Percentiles rank a stretch among this genome's conserved stretches.
Evolutionary conservation across 176 grass and related monocot species (phyloP).

Genomic region (Tillandsia fasciculata): DNA sequence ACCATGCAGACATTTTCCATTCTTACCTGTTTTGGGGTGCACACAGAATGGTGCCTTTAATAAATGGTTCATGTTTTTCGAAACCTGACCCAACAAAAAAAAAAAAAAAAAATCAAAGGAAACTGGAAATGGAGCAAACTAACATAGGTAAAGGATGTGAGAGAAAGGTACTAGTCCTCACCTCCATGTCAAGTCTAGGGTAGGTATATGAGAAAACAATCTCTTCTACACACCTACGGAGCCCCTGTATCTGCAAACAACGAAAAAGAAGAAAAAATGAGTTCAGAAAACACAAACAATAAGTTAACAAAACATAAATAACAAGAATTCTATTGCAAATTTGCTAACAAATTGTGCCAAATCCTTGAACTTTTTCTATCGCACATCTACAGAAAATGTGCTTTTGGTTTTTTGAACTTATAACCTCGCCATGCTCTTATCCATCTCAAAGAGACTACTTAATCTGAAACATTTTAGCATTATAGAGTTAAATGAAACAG

Average conservation of each 20-base stretch:
- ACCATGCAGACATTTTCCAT: background rate
- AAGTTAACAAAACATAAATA: background rate
- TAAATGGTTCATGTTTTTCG: constrained; percentile 97
- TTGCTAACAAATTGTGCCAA: too few relatives aligned
- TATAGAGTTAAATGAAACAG: too few relatives aligned
- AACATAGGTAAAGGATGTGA: constrained; percentile 3
- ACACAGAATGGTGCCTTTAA: constrained; percentile 93
- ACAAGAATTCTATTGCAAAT: too few relatives aligned
- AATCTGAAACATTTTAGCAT: too few relatives aligned
- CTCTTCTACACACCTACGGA: constrained; percentile 81
- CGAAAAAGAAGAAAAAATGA: background rate
- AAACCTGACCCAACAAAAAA: constrained; percentile 44
- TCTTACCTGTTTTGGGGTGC: constrained; percentile 83
- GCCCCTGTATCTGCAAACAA: constrained; percentile 42
- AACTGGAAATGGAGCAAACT: background rate
- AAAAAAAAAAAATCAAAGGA: background rate
- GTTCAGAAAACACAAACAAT: background rate
- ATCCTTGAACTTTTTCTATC: too few relatives aligned
- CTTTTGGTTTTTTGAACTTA: too few relatives aligned
- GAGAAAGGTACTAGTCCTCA: constrained; percentile 22
- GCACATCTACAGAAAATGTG: too few relatives aligned
- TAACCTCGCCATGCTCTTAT: too few relatives aligned
- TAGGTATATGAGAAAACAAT: constrained; percentile 91
- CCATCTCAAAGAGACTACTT: too few relatives aligned
- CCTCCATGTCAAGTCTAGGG: constrained; percentile 98